Evolutionary conservation across 2,329 filamentous ascomycete genomes (phyloP), one percentile per base, ranked within the genome.

Genomic region (Thermoascus crustaceus): DNA sequence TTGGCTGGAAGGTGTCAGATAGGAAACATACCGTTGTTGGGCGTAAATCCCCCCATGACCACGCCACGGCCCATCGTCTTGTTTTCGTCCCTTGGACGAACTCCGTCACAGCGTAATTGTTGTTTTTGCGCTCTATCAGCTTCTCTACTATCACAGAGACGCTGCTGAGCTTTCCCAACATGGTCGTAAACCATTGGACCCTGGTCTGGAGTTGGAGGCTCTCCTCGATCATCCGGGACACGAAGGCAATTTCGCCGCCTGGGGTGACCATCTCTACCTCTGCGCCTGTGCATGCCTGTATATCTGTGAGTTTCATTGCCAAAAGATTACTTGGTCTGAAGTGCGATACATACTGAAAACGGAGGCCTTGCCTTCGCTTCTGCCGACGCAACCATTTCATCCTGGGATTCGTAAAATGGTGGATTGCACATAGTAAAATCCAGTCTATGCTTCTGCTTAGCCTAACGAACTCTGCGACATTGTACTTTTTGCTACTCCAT

Each of bases 351-450:
- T 32, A 82, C 78, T 0, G 83, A 82, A 37, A 75, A 75, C 0
- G 88, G 82, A 0, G 78, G 78, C 0, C 72, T 69, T 3, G 71
- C 61, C 57, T 95, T 94, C 23, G 71, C 60, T 10, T 67, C 58
- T 0, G 84, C 81, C 1, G 80, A 81, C 3, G 67, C 62, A 3
- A 72, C 46, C 60, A 95, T 75, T 33, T 93, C 86, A 4, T 71
- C 61, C 3, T 73, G 64, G 0, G 84, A 87, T n/a, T 69, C 60
- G 65, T 95, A 96, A 63, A 98, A 98, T 0, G 91, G 91, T 0
- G 91, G 91, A 47, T 98, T 98, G 44, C 82, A 89, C 78, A 96
- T 93, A 39, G 76, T 78, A 55, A 96, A 95, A 54, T 89, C 80
- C 27, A 94, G 68, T 3, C 66, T 69, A 7, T 52, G 42, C 7